Evolutionary conservation across 768 basidiomycete genomes (phyloP), one percentile per base, ranked within the genome.

Genomic region (Tricholoma sp.): DNA sequence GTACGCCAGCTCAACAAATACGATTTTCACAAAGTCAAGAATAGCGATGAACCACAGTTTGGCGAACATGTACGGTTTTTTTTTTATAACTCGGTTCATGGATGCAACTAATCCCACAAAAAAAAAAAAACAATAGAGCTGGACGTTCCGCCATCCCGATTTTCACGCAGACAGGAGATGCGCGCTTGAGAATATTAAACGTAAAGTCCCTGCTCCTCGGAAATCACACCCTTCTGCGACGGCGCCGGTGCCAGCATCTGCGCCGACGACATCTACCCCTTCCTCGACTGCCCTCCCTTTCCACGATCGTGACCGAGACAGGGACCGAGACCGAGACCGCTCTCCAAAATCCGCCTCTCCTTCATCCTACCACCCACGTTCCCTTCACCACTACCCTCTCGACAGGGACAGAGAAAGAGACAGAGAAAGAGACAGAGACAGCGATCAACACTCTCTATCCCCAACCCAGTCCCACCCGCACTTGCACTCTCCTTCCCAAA

Each of bases 11-110:
- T 96, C 32, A 96, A 96, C 79, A 96, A 95, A 71, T 96, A 96
- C 69, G 94, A 95, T 72, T 96, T 96, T 63, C 94, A 95, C 79
- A 96, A 96, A 78, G 89, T 94, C 61, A 95, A 94, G 72, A 92
- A 90, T 64, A 85, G 84, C 2, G 93, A 94, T 61, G 91, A 91
- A 63, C 77, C 83, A 67, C 82, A 85, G 60, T 91, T 78, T 59
- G 79, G 80, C 11, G 85, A 83, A 73, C 78, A 88, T 73, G 80
- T 81, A 64, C 14, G 78, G 72, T 7, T 37, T 16, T 32, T 43
- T 34, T 34, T 21, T 14, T n/a, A n/a, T n/a, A n/a, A n/a, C n/a
- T n/a, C n/a, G n/a, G n/a, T n/a, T n/a, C n/a, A n/a, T n/a, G n/a
- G n/a, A n/a, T n/a, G n/a, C n/a, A n/a, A n/a, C n/a, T n/a, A n/a